Conservation (phyloP, 352 stramenopile genomes). For the Globisporangium paddicum region DNA sequence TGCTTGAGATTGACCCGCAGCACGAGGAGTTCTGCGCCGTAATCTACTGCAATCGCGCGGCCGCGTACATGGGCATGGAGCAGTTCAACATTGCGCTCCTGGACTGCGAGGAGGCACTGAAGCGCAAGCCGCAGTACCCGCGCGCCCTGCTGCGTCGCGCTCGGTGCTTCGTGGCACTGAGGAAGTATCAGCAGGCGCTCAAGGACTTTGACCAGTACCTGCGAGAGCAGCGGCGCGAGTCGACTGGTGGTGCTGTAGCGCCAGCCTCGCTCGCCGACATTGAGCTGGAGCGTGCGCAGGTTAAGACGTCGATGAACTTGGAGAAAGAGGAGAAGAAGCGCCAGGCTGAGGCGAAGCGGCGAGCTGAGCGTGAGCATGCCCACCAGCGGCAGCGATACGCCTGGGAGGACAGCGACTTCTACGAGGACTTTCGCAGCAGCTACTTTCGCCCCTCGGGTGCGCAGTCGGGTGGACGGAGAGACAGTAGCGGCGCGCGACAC, state of each 20-base stretch:
- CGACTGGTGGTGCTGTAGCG: neutral
- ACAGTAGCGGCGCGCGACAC: neutral
- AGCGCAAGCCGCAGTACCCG: conserved; percentile 52
- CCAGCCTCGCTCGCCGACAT: conserved; percentile 24
- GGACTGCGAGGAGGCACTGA: conserved; percentile 71
- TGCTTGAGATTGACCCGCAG: conserved; percentile 50
- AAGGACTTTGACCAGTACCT: conserved; percentile 78
- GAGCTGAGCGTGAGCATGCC: conserved; percentile 29
- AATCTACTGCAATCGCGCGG: conserved; percentile 80
- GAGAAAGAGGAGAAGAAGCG: conserved; percentile 31
- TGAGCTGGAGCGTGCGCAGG: conserved; percentile 41
- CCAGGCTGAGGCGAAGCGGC: conserved; percentile 35
- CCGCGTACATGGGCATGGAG: conserved; percentile 71
- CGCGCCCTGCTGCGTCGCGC: conserved; percentile 62
- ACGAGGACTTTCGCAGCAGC: conserved; percentile 38
- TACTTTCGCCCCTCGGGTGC: conserved; percentile 9
- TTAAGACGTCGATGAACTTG: conserved; percentile 43
- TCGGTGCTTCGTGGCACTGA: conserved; percentile 57
- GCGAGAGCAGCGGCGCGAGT: conserved; percentile 29
- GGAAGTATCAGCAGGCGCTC: conserved; percentile 54
- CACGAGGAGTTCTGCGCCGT: conserved; percentile 76
- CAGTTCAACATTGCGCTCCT: conserved; percentile 57
- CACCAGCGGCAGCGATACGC: conserved; percentile 24
- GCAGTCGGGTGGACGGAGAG: neutral
- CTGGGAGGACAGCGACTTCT: conserved; percentile 49